Evolutionary conservation across 208 protist genomes (phyloP).

Genomic region (Balamuthia mandrillaris): DNA sequence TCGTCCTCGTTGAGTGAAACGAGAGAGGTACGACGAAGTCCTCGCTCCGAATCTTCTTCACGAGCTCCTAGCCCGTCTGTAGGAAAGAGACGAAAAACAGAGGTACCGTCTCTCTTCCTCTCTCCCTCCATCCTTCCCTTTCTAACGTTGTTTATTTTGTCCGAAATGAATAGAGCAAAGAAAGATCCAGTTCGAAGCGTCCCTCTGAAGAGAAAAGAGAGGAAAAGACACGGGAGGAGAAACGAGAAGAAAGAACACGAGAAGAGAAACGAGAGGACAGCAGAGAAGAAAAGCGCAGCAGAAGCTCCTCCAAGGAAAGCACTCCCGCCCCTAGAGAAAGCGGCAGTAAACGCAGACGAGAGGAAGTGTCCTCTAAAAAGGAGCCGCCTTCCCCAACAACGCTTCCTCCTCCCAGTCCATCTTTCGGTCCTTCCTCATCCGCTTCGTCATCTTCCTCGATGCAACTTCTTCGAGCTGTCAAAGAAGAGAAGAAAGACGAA

Average conservation of each 20-base stretch:
- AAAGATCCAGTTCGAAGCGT: not conserved
- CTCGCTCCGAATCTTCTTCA: not conserved
- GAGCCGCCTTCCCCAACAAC: too few relatives aligned
- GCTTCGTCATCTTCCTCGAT: too few relatives aligned
- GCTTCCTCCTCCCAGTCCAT: too few relatives aligned
- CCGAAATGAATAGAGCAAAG: not conserved
- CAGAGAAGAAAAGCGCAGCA: not conserved
- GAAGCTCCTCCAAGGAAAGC: not conserved
- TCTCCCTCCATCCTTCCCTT: not conserved
- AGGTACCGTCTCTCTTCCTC: not conserved
- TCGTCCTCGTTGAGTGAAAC: not conserved
- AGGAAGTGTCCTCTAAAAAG: too few relatives aligned
- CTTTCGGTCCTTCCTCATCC: too few relatives aligned
- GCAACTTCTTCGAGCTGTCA: too few relatives aligned
- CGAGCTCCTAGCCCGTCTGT: not conserved
- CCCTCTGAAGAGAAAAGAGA: not conserved
- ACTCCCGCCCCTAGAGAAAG: not conserved
- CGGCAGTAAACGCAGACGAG: too few relatives aligned
- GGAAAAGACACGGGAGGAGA: not conserved
- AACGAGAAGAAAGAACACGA: not conserved
- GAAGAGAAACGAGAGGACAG: not conserved
- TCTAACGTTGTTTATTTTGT: not conserved
- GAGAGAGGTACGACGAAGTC: not conserved
- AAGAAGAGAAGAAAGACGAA: too few relatives aligned
- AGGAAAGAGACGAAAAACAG: not conserved